Conservation (phyloP, 1,284 basidiomycete genomes). For the Leccinum pallidistipes region DNA sequence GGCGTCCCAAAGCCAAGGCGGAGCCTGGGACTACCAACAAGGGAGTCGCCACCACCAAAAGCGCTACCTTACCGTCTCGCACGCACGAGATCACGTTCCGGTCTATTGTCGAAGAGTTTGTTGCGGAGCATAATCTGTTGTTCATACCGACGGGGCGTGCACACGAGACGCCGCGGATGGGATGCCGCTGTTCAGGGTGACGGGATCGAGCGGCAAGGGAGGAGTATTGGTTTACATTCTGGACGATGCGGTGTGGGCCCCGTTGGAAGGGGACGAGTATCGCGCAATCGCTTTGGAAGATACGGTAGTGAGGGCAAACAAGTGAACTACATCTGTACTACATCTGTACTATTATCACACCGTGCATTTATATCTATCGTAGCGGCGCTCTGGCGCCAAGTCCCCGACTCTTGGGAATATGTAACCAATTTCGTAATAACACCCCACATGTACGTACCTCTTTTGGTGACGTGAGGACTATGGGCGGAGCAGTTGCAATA, state of each 20-base stretch:
- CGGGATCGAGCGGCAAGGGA: conserved; percentile 78
- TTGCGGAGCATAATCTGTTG: conserved; percentile 81
- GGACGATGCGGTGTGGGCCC: conserved; percentile 87
- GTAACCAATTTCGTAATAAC: no score
- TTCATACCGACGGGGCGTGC: conserved; percentile 85
- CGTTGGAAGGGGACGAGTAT: conserved; percentile 52
- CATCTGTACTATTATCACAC: no score
- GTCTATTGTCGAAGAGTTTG: conserved; percentile 86
- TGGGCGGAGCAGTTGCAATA: neutral
- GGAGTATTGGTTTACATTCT: conserved; percentile 83
- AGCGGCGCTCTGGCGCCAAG: no score
- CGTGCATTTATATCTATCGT: no score
- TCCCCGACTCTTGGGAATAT: no score
- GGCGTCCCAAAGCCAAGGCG: conserved; percentile 59
- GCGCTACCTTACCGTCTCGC: conserved; percentile 41
- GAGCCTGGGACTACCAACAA: conserved; percentile 35
- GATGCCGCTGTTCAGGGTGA: conserved; percentile 85
- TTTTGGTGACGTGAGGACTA: neutral
- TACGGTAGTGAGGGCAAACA: conserved; percentile 65
- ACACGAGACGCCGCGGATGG: conserved; percentile 83
- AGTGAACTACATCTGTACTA: conserved; percentile 7
- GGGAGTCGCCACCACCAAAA: conserved; percentile 9
- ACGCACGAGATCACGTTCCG: conserved; percentile 87
- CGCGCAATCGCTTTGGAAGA: conserved; percentile 64
- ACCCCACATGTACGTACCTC: neutral